These are phyloP conservation scores for Emmonsiellopsis sp. DNA, from an alignment of 2,329 filamentous ascomycete genomes.

Conservation along the genomic window DNA sequence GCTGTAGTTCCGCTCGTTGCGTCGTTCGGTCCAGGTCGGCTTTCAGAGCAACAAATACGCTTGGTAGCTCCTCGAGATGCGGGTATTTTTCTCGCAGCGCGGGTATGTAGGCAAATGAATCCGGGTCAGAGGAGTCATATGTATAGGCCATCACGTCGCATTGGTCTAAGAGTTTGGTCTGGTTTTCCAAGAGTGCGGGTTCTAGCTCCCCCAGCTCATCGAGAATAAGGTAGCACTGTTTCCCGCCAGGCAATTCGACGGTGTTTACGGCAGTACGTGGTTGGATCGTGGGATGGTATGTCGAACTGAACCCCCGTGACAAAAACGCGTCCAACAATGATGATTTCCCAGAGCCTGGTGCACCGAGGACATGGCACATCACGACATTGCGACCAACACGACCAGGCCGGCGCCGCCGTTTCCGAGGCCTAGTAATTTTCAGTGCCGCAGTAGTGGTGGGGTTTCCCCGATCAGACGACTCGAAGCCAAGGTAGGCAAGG, in stretches of 20 bases:
- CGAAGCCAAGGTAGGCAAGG: slow-evolving; percentile 90
- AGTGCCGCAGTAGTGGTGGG: slow-evolving; percentile 73
- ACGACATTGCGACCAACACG: slow-evolving; percentile 92
- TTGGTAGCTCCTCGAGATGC: slow-evolving; percentile 78
- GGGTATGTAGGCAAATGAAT: slow-evolving; percentile 89
- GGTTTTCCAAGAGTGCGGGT: slow-evolving; percentile 86
- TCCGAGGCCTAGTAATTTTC: slow-evolving; percentile 86
- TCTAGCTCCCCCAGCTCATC: slow-evolving; percentile 95
- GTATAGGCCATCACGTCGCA: slow-evolving; percentile 93
- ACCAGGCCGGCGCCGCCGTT: slow-evolving; percentile 70
- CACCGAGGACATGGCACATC: slow-evolving; percentile 83
- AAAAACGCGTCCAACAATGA: slow-evolving; percentile 85
- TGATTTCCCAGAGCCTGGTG: slow-evolving; percentile 80
- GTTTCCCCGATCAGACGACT: slow-evolving; percentile 62
- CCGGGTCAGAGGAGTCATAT: slow-evolving; percentile 93
- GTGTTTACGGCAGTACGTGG: slow-evolving; percentile 90
- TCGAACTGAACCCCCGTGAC: slow-evolving; percentile 71
- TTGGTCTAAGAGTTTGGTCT: slow-evolving; percentile 69
- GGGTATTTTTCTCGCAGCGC: slow-evolving; percentile 69
- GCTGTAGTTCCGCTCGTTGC: slow-evolving; percentile 83
- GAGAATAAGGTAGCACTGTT: slow-evolving; percentile 92
- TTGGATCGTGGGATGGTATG: slow-evolving; percentile 91
- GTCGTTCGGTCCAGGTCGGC: slow-evolving; percentile 94
- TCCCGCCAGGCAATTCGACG: slow-evolving; percentile 88
- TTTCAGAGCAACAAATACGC: slow-evolving; percentile 87